Evolutionary conservation across 108 stramenopile species (phyloP).

Genomic region (Cafeteria roenbergensis): DNA sequence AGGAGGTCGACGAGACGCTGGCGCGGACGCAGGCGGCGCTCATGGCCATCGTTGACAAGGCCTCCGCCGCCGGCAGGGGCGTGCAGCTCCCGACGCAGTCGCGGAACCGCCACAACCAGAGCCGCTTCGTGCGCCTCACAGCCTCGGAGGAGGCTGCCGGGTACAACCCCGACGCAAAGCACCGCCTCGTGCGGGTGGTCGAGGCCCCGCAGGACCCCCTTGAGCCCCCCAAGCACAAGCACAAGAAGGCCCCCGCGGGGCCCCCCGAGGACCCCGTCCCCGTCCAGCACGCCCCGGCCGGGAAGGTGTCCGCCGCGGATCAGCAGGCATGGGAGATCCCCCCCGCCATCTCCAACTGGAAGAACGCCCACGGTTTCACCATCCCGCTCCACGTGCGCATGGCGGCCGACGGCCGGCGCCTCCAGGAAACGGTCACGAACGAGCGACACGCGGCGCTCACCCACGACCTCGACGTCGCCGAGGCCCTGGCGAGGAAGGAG

Average conservation of each 20-base stretch:
- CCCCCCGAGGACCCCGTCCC: conserved; percentile 79
- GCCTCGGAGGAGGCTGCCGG: conserved; percentile 90
- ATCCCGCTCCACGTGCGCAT: conserved; percentile 95
- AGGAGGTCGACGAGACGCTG: conserved; percentile 68
- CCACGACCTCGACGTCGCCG: conserved; percentile 85
- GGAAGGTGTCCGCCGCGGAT: conserved; percentile 44
- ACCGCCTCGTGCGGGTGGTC: conserved; percentile 92
- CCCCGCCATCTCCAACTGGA: conserved; percentile 93
- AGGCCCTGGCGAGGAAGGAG: conserved; percentile 82
- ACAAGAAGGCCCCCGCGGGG: conserved; percentile 80
- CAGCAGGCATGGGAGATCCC: conserved; percentile 89
- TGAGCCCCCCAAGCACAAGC: conserved; percentile 96
- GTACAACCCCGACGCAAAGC: conserved; percentile 74
- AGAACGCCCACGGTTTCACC: conserved; percentile 88
- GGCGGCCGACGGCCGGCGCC: conserved; percentile 88
- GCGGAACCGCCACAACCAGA: conserved; percentile 57
- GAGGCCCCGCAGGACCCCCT: conserved; percentile 92
- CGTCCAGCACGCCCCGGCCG: conserved; percentile 47
- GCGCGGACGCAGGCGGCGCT: conserved; percentile 73
- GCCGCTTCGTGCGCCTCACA: conserved; percentile 87
- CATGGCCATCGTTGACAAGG: conserved; percentile 51
- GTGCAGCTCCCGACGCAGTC: conserved; percentile 38
- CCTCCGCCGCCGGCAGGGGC: conserved; percentile 44
- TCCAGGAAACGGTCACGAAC: conserved; percentile 79
- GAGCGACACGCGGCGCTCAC: conserved; percentile 80